Conservation (phyloP, 768 basidiomycete genomes). For the Auricularia cornea region DNA sequence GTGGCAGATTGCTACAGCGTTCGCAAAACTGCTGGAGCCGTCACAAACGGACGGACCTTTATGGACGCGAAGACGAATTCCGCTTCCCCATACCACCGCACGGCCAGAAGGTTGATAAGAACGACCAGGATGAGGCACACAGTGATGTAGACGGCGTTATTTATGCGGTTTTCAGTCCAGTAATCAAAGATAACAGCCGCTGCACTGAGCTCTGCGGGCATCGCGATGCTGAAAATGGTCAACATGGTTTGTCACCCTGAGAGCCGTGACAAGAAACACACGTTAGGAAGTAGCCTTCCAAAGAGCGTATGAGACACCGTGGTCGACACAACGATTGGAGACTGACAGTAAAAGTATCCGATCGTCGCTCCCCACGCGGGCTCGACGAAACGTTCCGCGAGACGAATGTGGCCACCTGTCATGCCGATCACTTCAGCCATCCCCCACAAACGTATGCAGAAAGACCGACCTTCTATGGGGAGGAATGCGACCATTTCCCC, state of each 20-base stretch:
- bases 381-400: conserved; percentile 77
- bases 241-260: not conserved
- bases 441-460: not conserved
- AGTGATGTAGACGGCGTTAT: conserved; percentile 28
- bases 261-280: not conserved
- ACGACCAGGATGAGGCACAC: conserved; percentile 22
- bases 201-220: conserved; percentile 67
- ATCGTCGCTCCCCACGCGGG: conserved; percentile 53
- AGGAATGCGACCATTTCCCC: conserved; percentile 74
- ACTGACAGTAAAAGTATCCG: conserved; percentile 23
- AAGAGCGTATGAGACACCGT: not conserved
- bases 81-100: conserved; percentile 36
- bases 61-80: conserved; percentile 71
- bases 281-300: not conserved
- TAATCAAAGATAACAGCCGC: conserved; percentile 72
- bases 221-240: conserved; percentile 33
- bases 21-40: conserved; percentile 47
- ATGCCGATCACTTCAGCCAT: too few species aligned
- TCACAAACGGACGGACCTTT: conserved; percentile 78
- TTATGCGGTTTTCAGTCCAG: conserved; percentile 39
- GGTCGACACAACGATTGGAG: conserved; percentile 17
- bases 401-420: conserved; percentile 70
- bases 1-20: conserved; percentile 6
- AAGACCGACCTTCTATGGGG: conserved; percentile 36
- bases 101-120: conserved; percentile 32